phyloP scores from a whole-genome alignment of 306 rosid genomes.

The Acacia melanoxylon region DNA sequence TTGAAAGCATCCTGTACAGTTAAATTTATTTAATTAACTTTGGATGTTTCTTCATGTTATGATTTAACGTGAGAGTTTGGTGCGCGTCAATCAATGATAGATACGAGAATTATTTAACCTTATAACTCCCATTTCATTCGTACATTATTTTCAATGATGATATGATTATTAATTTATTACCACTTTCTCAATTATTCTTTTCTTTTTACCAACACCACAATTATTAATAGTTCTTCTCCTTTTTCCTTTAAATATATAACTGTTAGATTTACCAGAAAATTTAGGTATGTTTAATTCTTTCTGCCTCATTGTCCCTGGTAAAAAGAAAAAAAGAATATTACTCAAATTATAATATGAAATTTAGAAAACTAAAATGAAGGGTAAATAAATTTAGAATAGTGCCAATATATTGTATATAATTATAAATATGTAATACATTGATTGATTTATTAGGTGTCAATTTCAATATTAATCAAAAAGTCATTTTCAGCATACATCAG shows the following conservation, averaged over 20 bases:
- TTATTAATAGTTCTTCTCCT: background rate
- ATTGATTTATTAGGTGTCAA: background rate
- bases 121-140: background rate
- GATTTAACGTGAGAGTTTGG: background rate
- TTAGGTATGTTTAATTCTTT: background rate
- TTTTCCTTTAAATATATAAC: background rate
- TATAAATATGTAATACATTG: background rate
- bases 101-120: conserved; percentile 2
- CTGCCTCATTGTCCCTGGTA: background rate
- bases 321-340: background rate
- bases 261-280: background rate
- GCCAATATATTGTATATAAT: background rate
- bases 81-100: background rate
- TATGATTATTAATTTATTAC: background rate
- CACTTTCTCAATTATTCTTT: background rate
- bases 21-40: background rate
- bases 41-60: background rate
- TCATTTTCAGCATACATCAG: background rate
- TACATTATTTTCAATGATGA: background rate
- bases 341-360: background rate
- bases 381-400: too few species aligned
- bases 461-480: background rate
- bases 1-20: background rate
- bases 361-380: too few species aligned
- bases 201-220: background rate